Conservation (phyloP, 768 basidiomycete genomes). For the Kwoniella bestiolae region DNA sequence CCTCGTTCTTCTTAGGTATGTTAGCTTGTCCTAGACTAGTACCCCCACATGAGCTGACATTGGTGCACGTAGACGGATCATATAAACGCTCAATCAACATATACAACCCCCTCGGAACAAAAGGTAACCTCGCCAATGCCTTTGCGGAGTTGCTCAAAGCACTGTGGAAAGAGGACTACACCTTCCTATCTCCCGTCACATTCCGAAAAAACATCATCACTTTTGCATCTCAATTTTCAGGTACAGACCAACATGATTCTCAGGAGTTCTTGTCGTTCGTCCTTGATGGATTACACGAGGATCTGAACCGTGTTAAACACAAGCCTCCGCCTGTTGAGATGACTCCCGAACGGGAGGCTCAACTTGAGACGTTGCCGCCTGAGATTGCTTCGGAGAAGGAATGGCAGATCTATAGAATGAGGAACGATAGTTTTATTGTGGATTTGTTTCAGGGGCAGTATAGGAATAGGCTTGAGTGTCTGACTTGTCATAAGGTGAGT, state of each 20-base stretch:
- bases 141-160: constrained; percentile 83
- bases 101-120: constrained; percentile 82
- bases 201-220: constrained; percentile 75
- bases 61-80: constrained; percentile 50
- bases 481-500: constrained; percentile 83
- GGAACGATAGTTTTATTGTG: constrained; percentile 91
- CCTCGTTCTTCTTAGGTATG: constrained; percentile 86
- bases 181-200: constrained; percentile 76
- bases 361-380: constrained; percentile 80
- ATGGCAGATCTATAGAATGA: constrained; percentile 85
- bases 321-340: constrained; percentile 67
- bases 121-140: constrained; percentile 76
- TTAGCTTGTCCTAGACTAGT: neutral
- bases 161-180: constrained; percentile 84
- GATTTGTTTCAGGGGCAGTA: constrained; percentile 99
- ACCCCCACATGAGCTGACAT: neutral
- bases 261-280: constrained; percentile 96
- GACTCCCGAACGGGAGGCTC: constrained; percentile 81
- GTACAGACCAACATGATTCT: constrained; percentile 91
- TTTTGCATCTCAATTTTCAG: constrained; percentile 74
- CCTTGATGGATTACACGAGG: constrained; percentile 88
- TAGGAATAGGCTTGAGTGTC: constrained; percentile 81
- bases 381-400: constrained; percentile 90
- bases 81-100: constrained; percentile 67
- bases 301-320: constrained; percentile 78